A percentile compares a stretch with the other conserved stretches of the same genome.
Evolutionary conservation across 768 basidiomycete species (phyloP).

Genomic region (Psilocybe azurescens): DNA sequence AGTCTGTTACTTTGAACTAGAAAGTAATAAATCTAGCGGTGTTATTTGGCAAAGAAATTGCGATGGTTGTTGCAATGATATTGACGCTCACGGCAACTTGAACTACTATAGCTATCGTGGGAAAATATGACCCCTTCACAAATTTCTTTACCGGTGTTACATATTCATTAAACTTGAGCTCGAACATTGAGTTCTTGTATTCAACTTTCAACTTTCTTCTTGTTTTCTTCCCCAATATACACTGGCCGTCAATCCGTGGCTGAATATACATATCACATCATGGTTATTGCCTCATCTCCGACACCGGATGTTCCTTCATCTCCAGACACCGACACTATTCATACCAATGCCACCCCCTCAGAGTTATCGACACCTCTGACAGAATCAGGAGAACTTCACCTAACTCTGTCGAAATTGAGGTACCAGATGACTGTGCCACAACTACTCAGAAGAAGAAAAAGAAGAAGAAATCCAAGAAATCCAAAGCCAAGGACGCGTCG

Average conservation of each 20-base stretch:
- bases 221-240: background rate
- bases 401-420: conserved; percentile 27
- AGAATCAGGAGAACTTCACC: conserved; percentile 39
- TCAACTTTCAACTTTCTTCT: conserved; percentile 1
- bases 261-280: background rate
- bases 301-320: conserved; percentile 24
- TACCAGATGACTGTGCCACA: conserved; percentile 25
- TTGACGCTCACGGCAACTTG: background rate
- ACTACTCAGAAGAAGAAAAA: conserved; percentile 69
- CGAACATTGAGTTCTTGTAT: background rate
- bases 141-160: conserved; percentile 2
- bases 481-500: conserved; percentile 47
- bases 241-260: background rate
- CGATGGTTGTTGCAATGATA: too few species aligned
- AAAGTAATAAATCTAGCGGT: too few species aligned
- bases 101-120: background rate
- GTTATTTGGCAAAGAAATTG: too few species aligned
- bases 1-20: too few species aligned
- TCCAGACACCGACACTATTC: conserved; percentile 27
- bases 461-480: conserved; percentile 67
- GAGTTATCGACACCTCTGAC: conserved; percentile 33
- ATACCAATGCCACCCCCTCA: conserved; percentile 18
- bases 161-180: background rate
- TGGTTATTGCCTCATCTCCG: conserved; percentile 16
- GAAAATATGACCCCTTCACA: background rate